Evolutionary conservation across 805 yeast species (phyloP).

Genomic region (Zygosaccharomyces bisporus): DNA sequence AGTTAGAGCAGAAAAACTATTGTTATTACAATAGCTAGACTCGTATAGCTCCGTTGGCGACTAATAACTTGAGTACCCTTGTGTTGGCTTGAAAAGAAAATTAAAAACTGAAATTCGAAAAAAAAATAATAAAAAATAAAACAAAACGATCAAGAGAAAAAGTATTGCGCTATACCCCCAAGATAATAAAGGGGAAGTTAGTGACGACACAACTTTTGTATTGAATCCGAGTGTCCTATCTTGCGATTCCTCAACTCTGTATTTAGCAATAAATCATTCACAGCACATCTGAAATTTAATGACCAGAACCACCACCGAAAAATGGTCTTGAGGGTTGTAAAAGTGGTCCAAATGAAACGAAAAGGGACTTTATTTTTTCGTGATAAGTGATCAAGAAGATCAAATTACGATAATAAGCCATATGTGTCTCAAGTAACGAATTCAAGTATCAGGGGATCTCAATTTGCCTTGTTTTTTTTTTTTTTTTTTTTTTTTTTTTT

Average conservation of each 20-base stretch:
- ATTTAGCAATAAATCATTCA: neutral
- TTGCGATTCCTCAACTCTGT: neutral
- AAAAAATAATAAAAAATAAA: neutral
- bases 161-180: neutral
- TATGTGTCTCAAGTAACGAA: neutral
- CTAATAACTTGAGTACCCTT: neutral
- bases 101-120: neutral
- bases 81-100: neutral
- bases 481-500: no score
- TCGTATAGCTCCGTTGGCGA: neutral
- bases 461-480: neutral
- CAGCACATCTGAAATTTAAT: neutral
- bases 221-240: neutral
- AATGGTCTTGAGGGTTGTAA: neutral
- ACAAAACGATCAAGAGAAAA: neutral
- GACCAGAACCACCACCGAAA: neutral
- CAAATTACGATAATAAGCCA: neutral
- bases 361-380: slow-evolving; percentile 1
- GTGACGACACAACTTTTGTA: neutral
- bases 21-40: neutral
- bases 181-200: neutral
- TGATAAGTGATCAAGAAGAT: neutral
- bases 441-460: neutral
- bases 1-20: neutral
- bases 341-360: slow-evolving; percentile 1